Evolutionary conservation across 495 filamentous ascomycete genomes (phyloP).

Genomic region (Aspergillus kassunensis): DNA sequence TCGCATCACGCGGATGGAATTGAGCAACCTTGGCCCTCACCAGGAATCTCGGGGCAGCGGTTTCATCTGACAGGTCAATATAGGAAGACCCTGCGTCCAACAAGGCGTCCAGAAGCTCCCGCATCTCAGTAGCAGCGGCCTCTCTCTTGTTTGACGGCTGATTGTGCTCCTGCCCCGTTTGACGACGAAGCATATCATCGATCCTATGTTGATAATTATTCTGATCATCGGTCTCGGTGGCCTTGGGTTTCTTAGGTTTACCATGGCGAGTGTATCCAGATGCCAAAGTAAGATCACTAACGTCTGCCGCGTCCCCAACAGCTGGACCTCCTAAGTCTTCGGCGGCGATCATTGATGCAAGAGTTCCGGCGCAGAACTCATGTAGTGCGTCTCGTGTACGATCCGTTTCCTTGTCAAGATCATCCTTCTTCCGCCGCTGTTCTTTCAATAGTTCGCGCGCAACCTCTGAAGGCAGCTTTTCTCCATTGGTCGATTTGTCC

Average conservation of each 20-base stretch:
- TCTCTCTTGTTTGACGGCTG: constrained; percentile 53
- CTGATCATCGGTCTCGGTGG: constrained; percentile 39
- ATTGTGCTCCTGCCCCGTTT: constrained; percentile 23
- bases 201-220: constrained; percentile 60
- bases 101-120: constrained; percentile 59
- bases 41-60: constrained; percentile 77
- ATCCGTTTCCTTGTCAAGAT: constrained; percentile 52
- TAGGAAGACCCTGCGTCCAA: constrained; percentile 64
- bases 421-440: constrained; percentile 52
- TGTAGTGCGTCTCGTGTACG: constrained; percentile 59
- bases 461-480: constrained; percentile 56
- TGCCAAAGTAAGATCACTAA: constrained; percentile 57
- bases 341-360: constrained; percentile 77
- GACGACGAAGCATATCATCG: constrained; percentile 65
- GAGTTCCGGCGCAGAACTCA: constrained; percentile 66
- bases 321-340: constrained; percentile 84
- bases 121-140: constrained; percentile 62
- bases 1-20: constrained; percentile 81
- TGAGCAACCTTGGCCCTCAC: constrained; percentile 80
- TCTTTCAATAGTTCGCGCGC: constrained; percentile 55
- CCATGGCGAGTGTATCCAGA: constrained; percentile 71
- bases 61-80: constrained; percentile 65
- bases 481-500: constrained; percentile 47
- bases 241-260: constrained; percentile 59
- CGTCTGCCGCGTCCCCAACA: constrained; percentile 66